phyloP scores from a whole-genome alignment of 306 rosid genomes.

The Fagus sylvatica region DNA sequence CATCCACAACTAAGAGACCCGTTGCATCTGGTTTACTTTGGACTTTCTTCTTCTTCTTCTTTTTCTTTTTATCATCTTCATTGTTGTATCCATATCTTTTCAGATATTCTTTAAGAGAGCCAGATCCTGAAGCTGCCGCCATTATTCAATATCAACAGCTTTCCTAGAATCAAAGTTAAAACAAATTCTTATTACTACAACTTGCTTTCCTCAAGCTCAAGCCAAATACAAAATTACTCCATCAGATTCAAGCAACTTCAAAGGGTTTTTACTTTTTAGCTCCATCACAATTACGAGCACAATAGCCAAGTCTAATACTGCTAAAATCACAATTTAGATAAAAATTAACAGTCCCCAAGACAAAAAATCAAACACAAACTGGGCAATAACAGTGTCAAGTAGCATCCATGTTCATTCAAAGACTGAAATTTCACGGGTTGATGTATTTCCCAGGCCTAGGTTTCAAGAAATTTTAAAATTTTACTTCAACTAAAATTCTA shows the following conservation, averaged over 20 bases:
- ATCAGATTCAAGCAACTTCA: neutral
- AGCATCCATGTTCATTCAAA: neutral
- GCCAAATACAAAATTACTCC: neutral
- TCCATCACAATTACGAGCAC: neutral
- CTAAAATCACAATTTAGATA: neutral
- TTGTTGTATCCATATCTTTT: constrained; percentile 62
- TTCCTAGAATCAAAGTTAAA: constrained; percentile 1
- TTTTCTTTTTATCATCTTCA: constrained; percentile 50
- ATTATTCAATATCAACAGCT: constrained; percentile 24
- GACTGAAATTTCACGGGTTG: too few species aligned
- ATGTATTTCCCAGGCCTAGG: too few species aligned
- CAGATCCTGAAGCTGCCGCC: constrained; percentile 42
- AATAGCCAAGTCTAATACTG: neutral
- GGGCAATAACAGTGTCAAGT: neutral
- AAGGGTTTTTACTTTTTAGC: neutral
- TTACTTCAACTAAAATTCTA: too few species aligned
- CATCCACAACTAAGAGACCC: constrained; percentile 71
- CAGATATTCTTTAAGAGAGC: constrained; percentile 70
- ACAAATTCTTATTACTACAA: constrained; percentile 6
- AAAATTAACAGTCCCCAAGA: neutral
- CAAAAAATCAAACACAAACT: neutral
- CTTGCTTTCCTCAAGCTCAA: neutral
- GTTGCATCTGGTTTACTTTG: constrained; percentile 40
- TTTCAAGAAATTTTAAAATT: too few species aligned
- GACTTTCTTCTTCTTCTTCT: constrained; percentile 43